Evolutionary conservation across 495 filamentous ascomycete genomes (phyloP).

Genomic region (Daldinia caldariorum): DNA sequence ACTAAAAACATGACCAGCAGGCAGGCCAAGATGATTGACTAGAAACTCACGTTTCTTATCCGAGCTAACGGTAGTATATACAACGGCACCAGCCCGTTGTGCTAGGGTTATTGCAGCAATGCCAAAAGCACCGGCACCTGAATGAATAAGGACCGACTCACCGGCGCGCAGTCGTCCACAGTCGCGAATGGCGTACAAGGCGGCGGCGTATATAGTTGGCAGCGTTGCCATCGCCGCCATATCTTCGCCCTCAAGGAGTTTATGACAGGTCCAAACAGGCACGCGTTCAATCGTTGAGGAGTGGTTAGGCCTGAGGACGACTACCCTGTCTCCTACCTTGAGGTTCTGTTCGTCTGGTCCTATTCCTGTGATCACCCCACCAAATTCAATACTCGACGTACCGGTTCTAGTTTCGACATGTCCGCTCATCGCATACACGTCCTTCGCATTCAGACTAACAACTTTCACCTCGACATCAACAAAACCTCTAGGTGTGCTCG

Average conservation of each 20-base stretch:
- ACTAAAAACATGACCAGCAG: neutral
- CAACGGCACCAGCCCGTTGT: neutral
- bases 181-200: constrained; percentile 3
- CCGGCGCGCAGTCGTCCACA: neutral
- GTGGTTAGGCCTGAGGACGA: neutral
- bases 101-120: constrained; percentile 3
- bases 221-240: neutral
- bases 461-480: constrained; percentile 1
- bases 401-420: neutral
- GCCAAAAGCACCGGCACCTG: neutral
- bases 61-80: constrained; percentile 1
- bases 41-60: neutral
- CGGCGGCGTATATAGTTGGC: neutral
- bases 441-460: neutral
- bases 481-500: neutral
- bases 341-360: neutral
- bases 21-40: neutral
- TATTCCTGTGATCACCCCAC: neutral
- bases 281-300: neutral
- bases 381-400: neutral
- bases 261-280: neutral
- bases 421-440: neutral
- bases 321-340: neutral
- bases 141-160: constrained; percentile 1
- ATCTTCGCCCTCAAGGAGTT: neutral